Base-by-base conservation (phyloP, 192 early-diverging fungal species). In the Spizellomyces sp. region DNA sequence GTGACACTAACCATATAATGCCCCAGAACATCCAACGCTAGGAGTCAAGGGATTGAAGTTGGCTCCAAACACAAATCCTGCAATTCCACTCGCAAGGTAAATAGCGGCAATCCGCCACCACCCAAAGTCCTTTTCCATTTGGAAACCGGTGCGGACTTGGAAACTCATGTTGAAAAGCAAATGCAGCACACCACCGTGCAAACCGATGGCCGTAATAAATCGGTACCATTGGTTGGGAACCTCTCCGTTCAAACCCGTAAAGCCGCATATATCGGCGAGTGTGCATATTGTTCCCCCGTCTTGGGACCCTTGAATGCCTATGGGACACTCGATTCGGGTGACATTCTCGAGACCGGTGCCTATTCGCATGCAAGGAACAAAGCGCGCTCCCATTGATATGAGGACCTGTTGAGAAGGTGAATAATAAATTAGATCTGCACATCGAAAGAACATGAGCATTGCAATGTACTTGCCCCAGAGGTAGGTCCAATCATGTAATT, bases 401-500 rank as follows among this genome's bases (percentile, higher is more conserved):
- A 94, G 80, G 0, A 84, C 76, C 90, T 67, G 41, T 17, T 59
- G 21, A 45, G 9, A 55, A 17, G 15, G 48, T 57, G 6, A 15
- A 4, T 58, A 19, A 50, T 10, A 75, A 45, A 17, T 64, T 10
- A 58, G 7, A 15, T 5, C 5, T 9, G 2, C 14, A 58, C 5
- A 67, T 58, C 15, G 50, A 17, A 60, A 17, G 0, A 45, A 6
- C 9, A 77, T 8, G n/a, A 69, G 10, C 64, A 73, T 74, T 44
- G 72, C 36, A 68, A 46, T 36, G 6, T 42, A 58, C 50, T 46
- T 69, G 83, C 82, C 7, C 81, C 81, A 5, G 83, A 47, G 4
- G 79, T 66, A 8, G 93, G 93, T 7, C 94, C 94, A 73, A 95
- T 92, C 88, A 96, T 90, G 67, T 83, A 85, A 67, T 95, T 95